Evolutionary conservation across 371 early-diverging fungal genomes (phyloP).

Genomic region (Batkoa obscura): DNA sequence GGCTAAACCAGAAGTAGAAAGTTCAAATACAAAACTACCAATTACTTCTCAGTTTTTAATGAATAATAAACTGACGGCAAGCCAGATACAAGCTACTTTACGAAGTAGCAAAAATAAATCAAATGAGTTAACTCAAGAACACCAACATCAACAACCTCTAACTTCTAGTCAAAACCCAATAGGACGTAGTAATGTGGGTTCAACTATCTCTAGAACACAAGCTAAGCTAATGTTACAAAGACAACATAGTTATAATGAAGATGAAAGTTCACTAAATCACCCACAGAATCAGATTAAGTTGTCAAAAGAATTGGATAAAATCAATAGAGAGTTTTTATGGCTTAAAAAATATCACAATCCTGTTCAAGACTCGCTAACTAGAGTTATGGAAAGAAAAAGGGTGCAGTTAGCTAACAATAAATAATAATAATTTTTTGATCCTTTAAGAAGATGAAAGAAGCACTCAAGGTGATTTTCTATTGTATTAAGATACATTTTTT

Average conservation of each 20-base stretch:
- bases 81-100: background rate
- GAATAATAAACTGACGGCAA: background rate
- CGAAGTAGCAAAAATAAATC: background rate
- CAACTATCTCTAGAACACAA: conserved; percentile 26
- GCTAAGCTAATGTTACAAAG: conserved; percentile 26
- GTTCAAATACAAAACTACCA: background rate
- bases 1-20: too few relatives aligned
- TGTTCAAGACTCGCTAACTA: background rate
- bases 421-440: too few relatives aligned
- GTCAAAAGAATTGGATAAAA: conserved; percentile 23
- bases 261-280: conserved; percentile 22
- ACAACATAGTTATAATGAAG: conserved; percentile 23
- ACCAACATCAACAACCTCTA: too few relatives aligned
- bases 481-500: too few relatives aligned
- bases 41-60: background rate
- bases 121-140: conserved; percentile 1
- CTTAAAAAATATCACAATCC: conserved; percentile 7
- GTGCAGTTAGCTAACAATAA: too few relatives aligned
- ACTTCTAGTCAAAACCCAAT: too few relatives aligned
- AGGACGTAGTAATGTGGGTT: too few relatives aligned
- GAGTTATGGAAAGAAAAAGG: too few relatives aligned
- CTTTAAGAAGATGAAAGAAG: too few relatives aligned
- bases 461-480: too few relatives aligned
- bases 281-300: conserved; percentile 24
- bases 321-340: conserved; percentile 19